These are phyloP conservation scores for Metschnikowia colocasiae DNA, from an alignment of 805 yeast genomes.

Conservation along the genomic window DNA sequence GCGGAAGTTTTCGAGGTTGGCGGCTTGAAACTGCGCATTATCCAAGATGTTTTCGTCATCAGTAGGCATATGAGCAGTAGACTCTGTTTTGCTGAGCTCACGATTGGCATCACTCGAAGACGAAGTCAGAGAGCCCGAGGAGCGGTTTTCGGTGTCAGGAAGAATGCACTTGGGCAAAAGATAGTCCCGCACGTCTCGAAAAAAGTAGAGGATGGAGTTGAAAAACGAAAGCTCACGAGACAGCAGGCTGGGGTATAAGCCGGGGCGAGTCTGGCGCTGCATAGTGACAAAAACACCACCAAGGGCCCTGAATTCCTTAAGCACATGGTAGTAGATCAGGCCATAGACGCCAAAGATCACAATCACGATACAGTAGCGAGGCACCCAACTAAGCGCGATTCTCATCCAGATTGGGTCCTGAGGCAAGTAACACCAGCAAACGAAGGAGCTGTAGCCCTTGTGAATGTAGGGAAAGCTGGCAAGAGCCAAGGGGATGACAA, in stretches of 20 bases:
- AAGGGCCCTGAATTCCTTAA: constrained; percentile 54
- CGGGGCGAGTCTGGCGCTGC: constrained; percentile 19
- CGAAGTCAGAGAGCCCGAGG: background rate
- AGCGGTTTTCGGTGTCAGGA: constrained; percentile 20
- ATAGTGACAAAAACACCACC: constrained; percentile 43
- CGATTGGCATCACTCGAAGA: constrained; percentile 6
- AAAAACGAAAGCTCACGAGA: constrained; percentile 30
- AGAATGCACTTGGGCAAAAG: constrained; percentile 27
- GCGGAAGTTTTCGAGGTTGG: constrained; percentile 58
- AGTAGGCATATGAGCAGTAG: constrained; percentile 7
- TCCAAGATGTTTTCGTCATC: constrained; percentile 22
- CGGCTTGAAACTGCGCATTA: constrained; percentile 49
- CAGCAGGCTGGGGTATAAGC: constrained; percentile 11
- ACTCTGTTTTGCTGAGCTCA: constrained; percentile 1
- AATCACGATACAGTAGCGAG: constrained; percentile 65
- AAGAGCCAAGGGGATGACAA: constrained; percentile 60
- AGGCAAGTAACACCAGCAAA: constrained; percentile 80
- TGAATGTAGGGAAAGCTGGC: constrained; percentile 76
- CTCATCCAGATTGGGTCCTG: constrained; percentile 70
- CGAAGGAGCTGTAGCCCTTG: constrained; percentile 50
- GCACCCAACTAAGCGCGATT: constrained; percentile 74
- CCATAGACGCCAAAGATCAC: constrained; percentile 62
- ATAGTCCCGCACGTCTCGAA: constrained; percentile 21
- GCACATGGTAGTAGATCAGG: constrained; percentile 69
- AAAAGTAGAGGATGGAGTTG: constrained; percentile 30